Conservation (phyloP, 768 basidiomycete genomes). For the Suillus bovinus region DNA sequence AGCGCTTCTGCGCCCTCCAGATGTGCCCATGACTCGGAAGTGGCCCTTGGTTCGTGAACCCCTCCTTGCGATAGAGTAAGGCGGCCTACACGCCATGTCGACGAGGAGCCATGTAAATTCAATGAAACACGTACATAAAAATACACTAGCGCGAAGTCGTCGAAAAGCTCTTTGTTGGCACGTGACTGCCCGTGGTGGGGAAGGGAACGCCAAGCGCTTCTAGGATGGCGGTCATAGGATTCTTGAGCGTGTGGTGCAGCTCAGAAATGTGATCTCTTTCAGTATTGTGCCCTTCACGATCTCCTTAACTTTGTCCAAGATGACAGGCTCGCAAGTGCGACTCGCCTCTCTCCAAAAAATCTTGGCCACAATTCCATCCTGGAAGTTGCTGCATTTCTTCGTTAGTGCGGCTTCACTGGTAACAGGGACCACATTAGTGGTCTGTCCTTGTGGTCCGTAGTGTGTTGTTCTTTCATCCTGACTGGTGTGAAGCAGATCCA, state of each 20-base stretch:
- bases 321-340: neutral
- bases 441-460: neutral
- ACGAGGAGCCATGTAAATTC: neutral
- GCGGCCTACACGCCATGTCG: neutral
- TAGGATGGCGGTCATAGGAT: neutral
- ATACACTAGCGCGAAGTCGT: neutral
- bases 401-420: no score
- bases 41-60: no score
- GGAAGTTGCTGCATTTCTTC: no score
- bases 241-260: neutral
- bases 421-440: neutral
- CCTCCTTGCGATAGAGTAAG: neutral
- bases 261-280: neutral
- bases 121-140: neutral
- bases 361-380: no score
- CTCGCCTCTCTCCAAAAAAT: no score
- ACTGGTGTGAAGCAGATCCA: neutral
- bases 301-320: neutral
- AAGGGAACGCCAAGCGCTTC: neutral
- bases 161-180: neutral
- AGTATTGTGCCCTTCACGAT: neutral
- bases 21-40: no score
- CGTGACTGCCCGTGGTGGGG: neutral
- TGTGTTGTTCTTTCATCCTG: neutral
- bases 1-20: no score